A percentile compares a stretch with the other conserved stretches of the same genome.
phyloP scores from a whole-genome alignment of 768 basidiomycete genomes.

The Boletus rex-veris region DNA sequence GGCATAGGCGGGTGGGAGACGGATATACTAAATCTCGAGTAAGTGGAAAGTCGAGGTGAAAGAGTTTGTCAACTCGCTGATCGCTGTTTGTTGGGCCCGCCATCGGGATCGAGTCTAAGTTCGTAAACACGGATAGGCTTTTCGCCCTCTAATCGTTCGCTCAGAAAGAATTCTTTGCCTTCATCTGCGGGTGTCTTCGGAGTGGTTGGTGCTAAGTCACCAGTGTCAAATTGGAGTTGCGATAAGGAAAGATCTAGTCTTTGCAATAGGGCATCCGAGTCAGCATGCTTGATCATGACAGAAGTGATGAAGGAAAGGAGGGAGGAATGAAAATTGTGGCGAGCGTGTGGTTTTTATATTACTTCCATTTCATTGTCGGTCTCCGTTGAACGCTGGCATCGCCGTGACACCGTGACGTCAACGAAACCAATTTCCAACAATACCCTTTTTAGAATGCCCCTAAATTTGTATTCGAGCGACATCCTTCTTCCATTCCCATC shows the following conservation, averaged over 20 bases:
- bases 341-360: conserved; percentile 12
- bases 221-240: background rate
- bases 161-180: conserved; percentile 83
- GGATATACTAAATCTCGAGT: conserved; percentile 69
- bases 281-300: conserved; percentile 14
- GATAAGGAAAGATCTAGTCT: conserved; percentile 18
- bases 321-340: background rate
- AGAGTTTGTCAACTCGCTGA: conserved; percentile 52
- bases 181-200: conserved; percentile 93
- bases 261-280: background rate
- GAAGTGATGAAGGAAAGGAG: background rate
- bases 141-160: conserved; percentile 48
- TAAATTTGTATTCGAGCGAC: too few species aligned
- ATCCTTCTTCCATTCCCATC: too few species aligned
- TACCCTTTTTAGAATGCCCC: background rate
- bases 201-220: conserved; percentile 37
- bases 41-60: conserved; percentile 3
- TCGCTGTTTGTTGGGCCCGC: conserved; percentile 82
- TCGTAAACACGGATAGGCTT: conserved; percentile 80
- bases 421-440: background rate
- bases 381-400: background rate
- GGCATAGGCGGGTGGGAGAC: conserved; percentile 83
- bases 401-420: conserved; percentile 23
- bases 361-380: conserved; percentile 12
- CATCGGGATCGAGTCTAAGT: conserved; percentile 82